Evolutionary conservation across 2,329 filamentous ascomycete species (phyloP), one percentile per base, ranked within the genome.

Genomic region (Aspergillus sp.): DNA sequence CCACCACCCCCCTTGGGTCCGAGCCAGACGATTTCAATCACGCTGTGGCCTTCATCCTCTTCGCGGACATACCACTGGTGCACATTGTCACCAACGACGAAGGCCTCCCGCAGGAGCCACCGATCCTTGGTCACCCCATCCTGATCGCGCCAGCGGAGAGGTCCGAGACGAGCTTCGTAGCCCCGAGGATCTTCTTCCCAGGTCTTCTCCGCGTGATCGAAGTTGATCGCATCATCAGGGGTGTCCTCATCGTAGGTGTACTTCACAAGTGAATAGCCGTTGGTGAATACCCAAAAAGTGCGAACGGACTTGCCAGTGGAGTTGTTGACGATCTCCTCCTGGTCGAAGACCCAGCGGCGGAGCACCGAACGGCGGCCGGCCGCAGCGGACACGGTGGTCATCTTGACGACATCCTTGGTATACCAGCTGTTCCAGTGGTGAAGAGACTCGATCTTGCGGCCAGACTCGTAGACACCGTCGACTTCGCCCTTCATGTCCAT

Each of bases 391-490:
- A 75, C 72, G 17, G 73, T 65, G 52, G 66, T 70, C 72, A 76
- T 75, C 61, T 73, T 73, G 32, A 74, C 70, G 3, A 76, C 73
- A 51, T 75, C 73, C 65, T 73, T 73, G 50, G 60, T 67, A 57
- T 73, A 74, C 73, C 73, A 76, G 38, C 68, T 73, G 59, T 68
- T 71, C 72, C 73, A 75, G 59, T 76, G 73, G 60, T 76, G 73
- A 48, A 75, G 63, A 41, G 70, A 69, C 50, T 74, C 68, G n/a
- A 76, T 73, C 60, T 65, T 69, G 38, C 70, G 66, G 24, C 73
- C 73, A 14, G 72, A 75, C 54, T 76, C 73, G 53, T 73, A 75
- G 13, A 76, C 61, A 56, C 73, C 73, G 42, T 74, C 71, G 9
- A 72, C 66, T 13, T 68, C 67, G 24, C 72, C 72, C 45, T 65